Evolutionary conservation across 2,329 filamentous ascomycete genomes (phyloP).

Genomic region (Trichophyton mentagrophytes): DNA sequence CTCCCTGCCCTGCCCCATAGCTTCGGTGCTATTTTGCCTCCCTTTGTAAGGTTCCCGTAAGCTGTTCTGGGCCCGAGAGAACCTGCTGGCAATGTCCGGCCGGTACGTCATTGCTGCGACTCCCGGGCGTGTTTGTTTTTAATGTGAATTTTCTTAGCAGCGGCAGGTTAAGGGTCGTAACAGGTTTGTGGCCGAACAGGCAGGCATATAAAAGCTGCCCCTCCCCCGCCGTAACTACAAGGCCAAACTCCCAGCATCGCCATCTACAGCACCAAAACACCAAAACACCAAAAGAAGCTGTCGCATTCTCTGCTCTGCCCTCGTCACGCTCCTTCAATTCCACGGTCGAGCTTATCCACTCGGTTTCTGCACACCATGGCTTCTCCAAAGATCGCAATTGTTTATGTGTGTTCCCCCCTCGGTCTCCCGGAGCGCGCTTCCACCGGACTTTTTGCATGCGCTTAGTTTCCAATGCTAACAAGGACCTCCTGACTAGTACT

Average conservation of each 20-base stretch:
- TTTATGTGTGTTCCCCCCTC: conserved; percentile 52
- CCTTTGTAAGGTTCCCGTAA: background rate
- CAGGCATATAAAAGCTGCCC: background rate
- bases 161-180: background rate
- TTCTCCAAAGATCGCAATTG: conserved; percentile 84
- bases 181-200: background rate
- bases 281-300: background rate
- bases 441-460: background rate
- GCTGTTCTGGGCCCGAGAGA: background rate
- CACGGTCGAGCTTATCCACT: background rate
- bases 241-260: background rate
- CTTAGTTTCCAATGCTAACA: background rate
- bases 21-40: background rate
- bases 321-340: background rate
- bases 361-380: conserved; percentile 34
- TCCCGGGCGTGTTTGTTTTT: no score
- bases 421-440: conserved; percentile 1
- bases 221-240: background rate
- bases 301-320: background rate
- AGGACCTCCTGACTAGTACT: conserved; percentile 50
- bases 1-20: no score
- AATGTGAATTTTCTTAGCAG: no score
- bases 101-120: no score
- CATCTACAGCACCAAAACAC: background rate
- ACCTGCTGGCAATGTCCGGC: background rate